Evolutionary conservation across 1,139 yeast genomes (phyloP).

Genomic region (Eremothecium cymbalariae): DNA sequence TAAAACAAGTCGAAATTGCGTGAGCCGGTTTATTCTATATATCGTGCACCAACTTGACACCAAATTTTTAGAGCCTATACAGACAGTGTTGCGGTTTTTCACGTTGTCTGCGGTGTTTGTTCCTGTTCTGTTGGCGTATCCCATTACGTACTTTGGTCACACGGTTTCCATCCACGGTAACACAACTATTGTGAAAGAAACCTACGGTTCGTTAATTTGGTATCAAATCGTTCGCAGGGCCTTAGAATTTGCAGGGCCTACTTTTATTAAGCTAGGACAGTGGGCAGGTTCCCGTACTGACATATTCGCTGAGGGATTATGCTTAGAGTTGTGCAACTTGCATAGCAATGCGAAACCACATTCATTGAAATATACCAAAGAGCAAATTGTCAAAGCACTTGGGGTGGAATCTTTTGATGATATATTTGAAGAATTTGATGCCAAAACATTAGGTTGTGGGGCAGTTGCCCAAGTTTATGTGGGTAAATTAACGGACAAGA

Average conservation of each 20-base stretch:
- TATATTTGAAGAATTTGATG: conserved; percentile 71
- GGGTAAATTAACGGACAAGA: conserved; percentile 50
- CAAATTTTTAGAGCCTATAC: conserved; percentile 56
- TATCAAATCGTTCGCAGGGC: conserved; percentile 55
- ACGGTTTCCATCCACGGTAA: conserved; percentile 31
- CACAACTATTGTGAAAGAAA: conserved; percentile 32
- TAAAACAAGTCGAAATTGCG: conserved; percentile 12
- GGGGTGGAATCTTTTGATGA: conserved; percentile 55
- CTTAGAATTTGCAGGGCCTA: conserved; percentile 85
- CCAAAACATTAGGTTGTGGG: conserved; percentile 82
- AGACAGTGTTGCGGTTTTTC: conserved; percentile 58
- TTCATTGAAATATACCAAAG: conserved; percentile 51
- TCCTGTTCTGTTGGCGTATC: conserved; percentile 61
- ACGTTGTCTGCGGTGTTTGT: conserved; percentile 59
- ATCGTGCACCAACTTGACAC: conserved; percentile 43
- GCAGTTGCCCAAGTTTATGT: conserved; percentile 94
- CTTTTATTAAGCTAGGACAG: conserved; percentile 91
- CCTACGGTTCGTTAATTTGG: conserved; percentile 67
- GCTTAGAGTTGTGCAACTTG: conserved; percentile 64
- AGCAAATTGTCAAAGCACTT: conserved; percentile 53
- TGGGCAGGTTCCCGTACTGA: conserved; percentile 99
- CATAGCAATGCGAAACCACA: conserved; percentile 84
- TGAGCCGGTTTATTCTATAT: conserved; percentile 32
- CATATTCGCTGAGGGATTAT: conserved; percentile 71
- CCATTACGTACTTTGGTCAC: conserved; percentile 58